These are phyloP conservation scores for Volvox reticuliferus DNA, from an alignment of 139 green algal species.

Conservation along the genomic window DNA sequence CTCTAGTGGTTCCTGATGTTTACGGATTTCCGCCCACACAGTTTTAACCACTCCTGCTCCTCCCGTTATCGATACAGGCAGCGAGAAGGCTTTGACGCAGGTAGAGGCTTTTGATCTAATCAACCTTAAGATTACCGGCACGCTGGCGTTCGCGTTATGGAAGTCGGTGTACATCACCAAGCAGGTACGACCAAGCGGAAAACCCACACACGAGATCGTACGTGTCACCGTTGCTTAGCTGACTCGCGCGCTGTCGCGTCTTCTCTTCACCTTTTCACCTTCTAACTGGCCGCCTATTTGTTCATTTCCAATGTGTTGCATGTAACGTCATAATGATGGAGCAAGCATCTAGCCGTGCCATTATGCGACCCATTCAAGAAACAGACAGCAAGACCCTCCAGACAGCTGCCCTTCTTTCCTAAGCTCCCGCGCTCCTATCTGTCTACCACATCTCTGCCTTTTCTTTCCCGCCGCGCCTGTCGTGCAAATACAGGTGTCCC, in stretches of 20 bases:
- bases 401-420: neutral
- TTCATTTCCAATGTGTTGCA: no score
- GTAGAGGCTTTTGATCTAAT: constrained; percentile 43
- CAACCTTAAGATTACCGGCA: constrained; percentile 59
- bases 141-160: constrained; percentile 75
- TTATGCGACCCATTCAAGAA: no score
- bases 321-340: no score
- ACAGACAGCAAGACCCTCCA: no score
- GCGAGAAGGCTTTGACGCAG: constrained; percentile 22
- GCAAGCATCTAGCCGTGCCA: no score
- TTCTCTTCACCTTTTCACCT: no score
- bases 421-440: neutral
- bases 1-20: no score
- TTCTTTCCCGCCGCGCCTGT: constrained; percentile 32
- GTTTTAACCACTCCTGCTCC: no score
- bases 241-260: no score
- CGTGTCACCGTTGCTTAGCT: no score
- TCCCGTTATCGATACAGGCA: neutral
- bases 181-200: constrained; percentile 58
- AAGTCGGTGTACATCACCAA: constrained; percentile 86
- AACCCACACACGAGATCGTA: neutral
- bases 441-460: neutral
- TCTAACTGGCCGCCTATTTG: no score
- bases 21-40: no score
- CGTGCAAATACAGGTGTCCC: constrained; percentile 64